Base-by-base conservation (phyloP, 2,329 filamentous ascomycete species). In the Neoarthrinium moseri region DNA sequence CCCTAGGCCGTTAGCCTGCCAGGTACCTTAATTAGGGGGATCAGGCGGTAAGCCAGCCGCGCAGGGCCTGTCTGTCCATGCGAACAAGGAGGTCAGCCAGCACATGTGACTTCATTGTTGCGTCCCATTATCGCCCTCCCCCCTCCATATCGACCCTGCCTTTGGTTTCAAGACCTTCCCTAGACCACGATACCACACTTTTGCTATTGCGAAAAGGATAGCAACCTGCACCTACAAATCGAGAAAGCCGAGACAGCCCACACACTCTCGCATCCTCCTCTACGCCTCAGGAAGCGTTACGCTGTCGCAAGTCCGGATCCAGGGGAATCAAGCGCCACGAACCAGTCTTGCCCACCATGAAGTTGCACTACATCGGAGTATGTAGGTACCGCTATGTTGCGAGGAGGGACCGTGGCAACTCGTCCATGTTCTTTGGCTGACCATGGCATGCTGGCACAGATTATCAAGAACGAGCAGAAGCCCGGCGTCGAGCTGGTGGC, bases 291-390 rank as follows among this genome's bases (percentile, higher is more conserved):
- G 12, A 32, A 12, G 22, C 33, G 22, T 20, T 12, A 17, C 20
- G 11, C 33, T 8, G 17, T 35, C 33, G 33, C 33, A 35, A 18
- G 17, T 13, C n/a, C 29, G 29, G 29, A 32, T 33, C n/a, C 35
- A 17, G 32, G 27, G 21, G 11, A 23, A 27, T 17, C n/a, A 6
- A n/a, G n/a, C 30, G 13, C 20, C 27, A 30, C n/a, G 6, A 11
- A 13, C 17, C n/a, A 26, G 43, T 46, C 46, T 53, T 56, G 61
- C 65, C 64, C 70, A 84, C 59, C 64, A 92, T 92, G 89, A 92
- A 91, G 82, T 74, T 94, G 68, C 79, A 87, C 69, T 94, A 94
- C 71, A 89, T 95, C 64, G 89, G 89, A 60, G 89, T 94, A 84
- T 54, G 84, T 64, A 51, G 52, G 51, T 42, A 51, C 51, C 56